Conservation (phyloP, 768 basidiomycete genomes). For the Trametes cingulata region DNA sequence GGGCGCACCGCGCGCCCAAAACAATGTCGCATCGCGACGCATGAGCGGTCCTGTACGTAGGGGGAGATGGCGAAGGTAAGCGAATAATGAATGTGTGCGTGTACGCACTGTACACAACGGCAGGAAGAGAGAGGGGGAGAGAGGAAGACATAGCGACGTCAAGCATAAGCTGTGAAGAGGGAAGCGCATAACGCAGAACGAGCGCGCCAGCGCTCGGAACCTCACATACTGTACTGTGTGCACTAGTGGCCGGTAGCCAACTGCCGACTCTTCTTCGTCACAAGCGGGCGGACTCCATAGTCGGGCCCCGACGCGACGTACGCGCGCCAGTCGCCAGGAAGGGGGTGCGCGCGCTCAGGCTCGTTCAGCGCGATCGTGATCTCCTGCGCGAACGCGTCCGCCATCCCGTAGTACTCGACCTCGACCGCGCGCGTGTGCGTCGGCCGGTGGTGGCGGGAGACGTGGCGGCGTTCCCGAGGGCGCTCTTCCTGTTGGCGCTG, state of each 20-base stretch:
- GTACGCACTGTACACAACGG: background rate
- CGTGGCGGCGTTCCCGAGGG: background rate
- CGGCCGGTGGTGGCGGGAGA: background rate
- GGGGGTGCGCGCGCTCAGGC: slow-evolving; percentile 17
- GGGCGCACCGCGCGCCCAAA: background rate
- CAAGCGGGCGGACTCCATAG: slow-evolving; percentile 14
- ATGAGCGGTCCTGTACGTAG: background rate
- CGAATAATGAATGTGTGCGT: background rate
- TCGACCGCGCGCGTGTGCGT: slow-evolving; percentile 7
- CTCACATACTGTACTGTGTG: no score
- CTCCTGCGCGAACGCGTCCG: slow-evolving; percentile 10
- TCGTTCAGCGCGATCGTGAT: slow-evolving; percentile 15
- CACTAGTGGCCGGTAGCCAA: background rate
- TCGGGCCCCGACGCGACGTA: slow-evolving; percentile 6
- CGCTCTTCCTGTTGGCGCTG: background rate
- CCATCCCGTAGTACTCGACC: slow-evolving; percentile 16
- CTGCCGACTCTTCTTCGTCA: slow-evolving; percentile 10
- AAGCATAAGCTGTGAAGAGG: background rate
- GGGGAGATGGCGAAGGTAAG: background rate
- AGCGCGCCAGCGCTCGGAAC: background rate
- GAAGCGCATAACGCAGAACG: background rate
- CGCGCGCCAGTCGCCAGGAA: slow-evolving; percentile 14
- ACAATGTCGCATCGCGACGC: background rate
- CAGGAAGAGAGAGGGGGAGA: background rate
- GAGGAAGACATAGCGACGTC: background rate